These are phyloP conservation scores for Ophiostoma himal-ulmi DNA, from an alignment of 2,329 filamentous ascomycete genomes.

Conservation along the genomic window DNA sequence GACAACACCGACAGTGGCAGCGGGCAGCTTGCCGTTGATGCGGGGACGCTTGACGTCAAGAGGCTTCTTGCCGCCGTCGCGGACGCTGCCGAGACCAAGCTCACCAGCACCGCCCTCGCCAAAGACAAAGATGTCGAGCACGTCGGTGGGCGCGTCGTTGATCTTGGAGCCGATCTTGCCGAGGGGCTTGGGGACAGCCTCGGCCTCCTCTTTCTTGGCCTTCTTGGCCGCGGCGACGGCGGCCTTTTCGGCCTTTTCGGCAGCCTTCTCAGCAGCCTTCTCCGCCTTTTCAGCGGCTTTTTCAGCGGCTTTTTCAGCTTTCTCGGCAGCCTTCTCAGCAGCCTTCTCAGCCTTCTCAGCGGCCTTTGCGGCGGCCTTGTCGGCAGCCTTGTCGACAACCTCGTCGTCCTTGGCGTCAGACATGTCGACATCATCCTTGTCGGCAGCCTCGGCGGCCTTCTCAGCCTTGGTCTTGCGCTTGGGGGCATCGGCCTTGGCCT, in stretches of 20 bases:
- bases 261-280: conserved; percentile 22
- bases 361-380: conserved; percentile 18
- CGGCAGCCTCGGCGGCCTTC: conserved; percentile 20
- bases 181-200: conserved; percentile 38
- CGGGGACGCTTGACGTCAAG: conserved; percentile 72
- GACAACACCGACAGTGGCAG: conserved; percentile 59
- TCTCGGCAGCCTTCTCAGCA: conserved; percentile 22
- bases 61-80: conserved; percentile 51
- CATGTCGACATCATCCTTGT: conserved; percentile 10
- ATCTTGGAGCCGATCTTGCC: conserved; percentile 38
- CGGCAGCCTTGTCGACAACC: conserved; percentile 13
- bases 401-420: not conserved
- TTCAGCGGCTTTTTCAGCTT: conserved; percentile 19
- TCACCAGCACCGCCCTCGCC: conserved; percentile 77
- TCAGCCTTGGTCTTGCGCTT: conserved; percentile 22
- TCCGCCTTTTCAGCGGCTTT: conserved; percentile 18
- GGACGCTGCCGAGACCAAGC: conserved; percentile 68
- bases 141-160: conserved; percentile 57
- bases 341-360: conserved; percentile 18
- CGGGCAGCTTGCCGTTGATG: conserved; percentile 55
- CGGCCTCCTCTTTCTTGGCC: conserved; percentile 22
- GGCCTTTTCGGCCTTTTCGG: conserved; percentile 20
- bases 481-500: not conserved
- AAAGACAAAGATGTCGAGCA: conserved; percentile 71
- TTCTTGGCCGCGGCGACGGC: conserved; percentile 22